A percentile compares a stretch with the other conserved stretches of the same genome.
phyloP scores from a whole-genome alignment of 1,284 basidiomycete genomes.

The Trametes versicolor region DNA sequence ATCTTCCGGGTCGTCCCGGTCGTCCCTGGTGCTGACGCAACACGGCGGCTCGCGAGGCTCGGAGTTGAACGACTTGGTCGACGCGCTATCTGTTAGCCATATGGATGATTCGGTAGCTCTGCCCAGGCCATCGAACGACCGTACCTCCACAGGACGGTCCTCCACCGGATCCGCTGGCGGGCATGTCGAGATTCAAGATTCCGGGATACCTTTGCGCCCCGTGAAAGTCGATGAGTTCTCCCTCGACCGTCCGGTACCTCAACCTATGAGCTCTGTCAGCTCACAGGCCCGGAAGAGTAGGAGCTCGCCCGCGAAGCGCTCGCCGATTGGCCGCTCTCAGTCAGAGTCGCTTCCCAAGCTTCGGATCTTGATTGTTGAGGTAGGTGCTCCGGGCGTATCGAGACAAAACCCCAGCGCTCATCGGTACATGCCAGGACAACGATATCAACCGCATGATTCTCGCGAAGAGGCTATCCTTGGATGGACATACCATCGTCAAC shows the following conservation, averaged over 20 bases:
- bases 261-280: neutral
- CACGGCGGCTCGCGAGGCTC: slow-evolving; percentile 34
- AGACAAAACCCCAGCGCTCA: neutral
- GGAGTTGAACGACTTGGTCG: slow-evolving; percentile 75
- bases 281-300: neutral
- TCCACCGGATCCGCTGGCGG: slow-evolving; percentile 36
- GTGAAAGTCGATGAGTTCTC: slow-evolving; percentile 53
- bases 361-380: slow-evolving; percentile 79
- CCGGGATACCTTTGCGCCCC: slow-evolving; percentile 50
- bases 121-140: neutral
- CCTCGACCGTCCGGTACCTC: slow-evolving; percentile 41
- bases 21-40: slow-evolving; percentile 31
- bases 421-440: slow-evolving; percentile 62
- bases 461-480: slow-evolving; percentile 72
- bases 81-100: slow-evolving; percentile 62
- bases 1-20: slow-evolving; percentile 23
- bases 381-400: slow-evolving; percentile 39
- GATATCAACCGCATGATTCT: slow-evolving; percentile 82
- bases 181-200: slow-evolving; percentile 47
- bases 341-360: slow-evolving; percentile 45
- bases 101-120: slow-evolving; percentile 39
- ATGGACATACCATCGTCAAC: slow-evolving; percentile 74
- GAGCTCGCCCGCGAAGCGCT: slow-evolving; percentile 21
- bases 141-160: slow-evolving; percentile 6
- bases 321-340: slow-evolving; percentile 18